Conservation (phyloP, 768 basidiomycete genomes). For the Lactarius pseudohatsudake region DNA sequence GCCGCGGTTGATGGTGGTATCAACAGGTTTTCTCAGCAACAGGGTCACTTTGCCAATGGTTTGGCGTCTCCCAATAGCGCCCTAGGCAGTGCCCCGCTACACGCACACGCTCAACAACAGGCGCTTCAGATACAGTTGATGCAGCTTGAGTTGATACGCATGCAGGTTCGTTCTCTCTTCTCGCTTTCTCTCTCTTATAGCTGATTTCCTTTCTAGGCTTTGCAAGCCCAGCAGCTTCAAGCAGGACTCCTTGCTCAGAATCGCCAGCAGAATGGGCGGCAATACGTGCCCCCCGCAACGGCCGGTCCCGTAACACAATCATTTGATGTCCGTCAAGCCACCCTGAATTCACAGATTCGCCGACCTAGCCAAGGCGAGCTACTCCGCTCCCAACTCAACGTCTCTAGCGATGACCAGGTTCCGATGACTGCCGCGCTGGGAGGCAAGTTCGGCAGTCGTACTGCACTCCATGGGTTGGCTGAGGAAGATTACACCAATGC, state of each 20-base stretch:
- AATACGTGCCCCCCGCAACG: constrained; percentile 61
- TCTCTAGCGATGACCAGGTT: constrained; percentile 54
- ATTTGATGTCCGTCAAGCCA: constrained; percentile 63
- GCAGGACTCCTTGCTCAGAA: constrained; percentile 66
- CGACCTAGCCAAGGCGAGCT: constrained; percentile 70
- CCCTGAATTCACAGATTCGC: constrained; percentile 58
- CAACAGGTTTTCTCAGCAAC: constrained; percentile 64
- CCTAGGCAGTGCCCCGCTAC: constrained; percentile 39
- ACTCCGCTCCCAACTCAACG: constrained; percentile 58
- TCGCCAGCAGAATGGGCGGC: constrained; percentile 53
- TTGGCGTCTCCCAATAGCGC: constrained; percentile 49
- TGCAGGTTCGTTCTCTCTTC: constrained; percentile 57
- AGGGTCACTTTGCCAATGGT: constrained; percentile 48
- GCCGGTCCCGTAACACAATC: constrained; percentile 64
- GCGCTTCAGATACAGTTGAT: constrained; percentile 82
- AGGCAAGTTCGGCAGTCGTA: constrained; percentile 72
- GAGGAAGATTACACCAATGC: constrained; percentile 38
- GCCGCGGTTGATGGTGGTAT: constrained; percentile 68
- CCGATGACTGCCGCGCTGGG: constrained; percentile 82
- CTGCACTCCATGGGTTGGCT: constrained; percentile 44
- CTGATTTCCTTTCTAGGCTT: constrained; percentile 42
- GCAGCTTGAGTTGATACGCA: constrained; percentile 77
- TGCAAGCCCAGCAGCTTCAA: constrained; percentile 77
- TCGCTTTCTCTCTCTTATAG: constrained; percentile 21
- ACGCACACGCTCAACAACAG: constrained; percentile 56